Percentiles rank a stretch among this genome's conserved stretches.
phyloP scores from a whole-genome alignment of 352 stramenopile genomes.

The Phytophthora syringae region DNA sequence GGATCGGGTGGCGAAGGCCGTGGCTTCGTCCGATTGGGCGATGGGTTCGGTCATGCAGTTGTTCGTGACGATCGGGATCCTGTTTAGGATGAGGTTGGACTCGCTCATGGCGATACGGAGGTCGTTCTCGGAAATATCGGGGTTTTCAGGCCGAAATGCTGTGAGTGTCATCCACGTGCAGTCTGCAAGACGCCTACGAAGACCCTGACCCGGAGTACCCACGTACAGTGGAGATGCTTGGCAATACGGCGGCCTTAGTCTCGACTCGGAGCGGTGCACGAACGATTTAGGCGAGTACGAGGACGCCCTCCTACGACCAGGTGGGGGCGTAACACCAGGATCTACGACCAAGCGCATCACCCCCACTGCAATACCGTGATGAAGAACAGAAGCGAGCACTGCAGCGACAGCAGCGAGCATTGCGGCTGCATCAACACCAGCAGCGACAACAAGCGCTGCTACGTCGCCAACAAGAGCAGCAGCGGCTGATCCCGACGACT shows the following conservation, averaged over 20 bases:
- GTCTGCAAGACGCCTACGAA: conserved; percentile 32
- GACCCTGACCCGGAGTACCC: conserved; percentile 34
- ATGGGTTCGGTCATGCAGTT: too few relatives aligned
- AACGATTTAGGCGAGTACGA: conserved; percentile 31
- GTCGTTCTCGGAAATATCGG: too few relatives aligned
- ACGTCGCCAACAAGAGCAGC: conserved; percentile 22
- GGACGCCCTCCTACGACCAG: conserved; percentile 19
- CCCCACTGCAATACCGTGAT: conserved; percentile 25
- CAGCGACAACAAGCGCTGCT: conserved; percentile 31
- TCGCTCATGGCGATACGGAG: too few relatives aligned
- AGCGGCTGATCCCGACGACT: conserved; percentile 21
- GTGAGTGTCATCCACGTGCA: too few relatives aligned
- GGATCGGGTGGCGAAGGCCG: too few relatives aligned
- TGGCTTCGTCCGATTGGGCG: too few relatives aligned
- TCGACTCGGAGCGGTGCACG: conserved; percentile 26
- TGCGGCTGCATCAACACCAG: conserved; percentile 37
- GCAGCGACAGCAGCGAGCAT: conserved; percentile 39
- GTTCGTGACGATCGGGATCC: too few relatives aligned
- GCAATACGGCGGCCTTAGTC: conserved; percentile 9
- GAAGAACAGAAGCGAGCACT: conserved; percentile 29
- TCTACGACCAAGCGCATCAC: conserved; percentile 29
- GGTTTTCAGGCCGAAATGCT: too few relatives aligned
- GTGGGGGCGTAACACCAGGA: conserved; percentile 28
- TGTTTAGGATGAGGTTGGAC: too few relatives aligned
- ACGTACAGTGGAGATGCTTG: conserved; percentile 29